Conservation (phyloP, 176 grass and related monocot genomes). For the Bromus sterilis region DNA sequence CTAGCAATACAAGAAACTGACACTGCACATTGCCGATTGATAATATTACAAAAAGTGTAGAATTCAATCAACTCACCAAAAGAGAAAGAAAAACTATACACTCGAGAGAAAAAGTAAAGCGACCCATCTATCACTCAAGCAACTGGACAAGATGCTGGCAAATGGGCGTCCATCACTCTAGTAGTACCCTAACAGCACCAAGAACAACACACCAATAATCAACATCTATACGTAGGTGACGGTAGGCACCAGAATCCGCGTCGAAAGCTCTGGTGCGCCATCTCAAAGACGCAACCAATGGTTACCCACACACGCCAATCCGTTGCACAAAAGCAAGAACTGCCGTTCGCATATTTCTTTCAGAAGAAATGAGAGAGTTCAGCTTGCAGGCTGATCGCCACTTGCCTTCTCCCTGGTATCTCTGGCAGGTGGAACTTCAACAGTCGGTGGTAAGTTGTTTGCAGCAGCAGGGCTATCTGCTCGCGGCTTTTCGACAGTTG, state of each 20-base stretch:
- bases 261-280: background rate
- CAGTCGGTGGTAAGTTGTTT: background rate
- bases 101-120: background rate
- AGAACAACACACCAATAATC: background rate
- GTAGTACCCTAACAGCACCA: background rate
- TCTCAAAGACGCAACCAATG: background rate
- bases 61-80: background rate
- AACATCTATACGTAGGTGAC: background rate
- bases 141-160: background rate
- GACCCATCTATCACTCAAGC: background rate
- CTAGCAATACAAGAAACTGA: background rate
- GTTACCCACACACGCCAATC: background rate
- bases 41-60: background rate
- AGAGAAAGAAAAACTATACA: background rate
- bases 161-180: background rate
- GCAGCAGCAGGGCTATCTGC: background rate
- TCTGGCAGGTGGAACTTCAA: background rate
- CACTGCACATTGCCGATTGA: background rate
- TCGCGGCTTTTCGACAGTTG: background rate
- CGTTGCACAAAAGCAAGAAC: background rate
- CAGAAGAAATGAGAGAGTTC: background rate
- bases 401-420: background rate
- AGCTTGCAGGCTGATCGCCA: slow-evolving; percentile 18
- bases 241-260: slow-evolving; percentile 5
- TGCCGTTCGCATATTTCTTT: background rate